Evolutionary conservation across 176 grass and related monocot genomes (phyloP), one percentile per base, ranked within the genome.

Genomic region (Avena eriantha): DNA sequence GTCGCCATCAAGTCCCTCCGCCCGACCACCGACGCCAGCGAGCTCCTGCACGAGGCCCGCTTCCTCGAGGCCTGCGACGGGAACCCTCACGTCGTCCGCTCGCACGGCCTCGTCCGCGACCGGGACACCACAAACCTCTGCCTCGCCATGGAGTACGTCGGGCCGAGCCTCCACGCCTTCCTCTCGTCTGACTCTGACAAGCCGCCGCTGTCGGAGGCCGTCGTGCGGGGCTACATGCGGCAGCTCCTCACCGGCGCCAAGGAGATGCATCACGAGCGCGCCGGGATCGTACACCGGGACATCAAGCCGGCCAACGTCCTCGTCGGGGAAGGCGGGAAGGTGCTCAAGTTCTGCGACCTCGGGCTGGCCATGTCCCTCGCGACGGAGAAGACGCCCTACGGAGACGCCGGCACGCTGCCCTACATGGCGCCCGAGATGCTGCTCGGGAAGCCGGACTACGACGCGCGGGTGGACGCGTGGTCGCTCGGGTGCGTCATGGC

Each of bases 341-440:
- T 76, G 46, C 3, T 76, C 23, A 76, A 33, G 47, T 3, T 53
- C 3, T 76, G 73, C 73, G 73, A 76, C 47, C 73, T 53, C 23
- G 73, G 73, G 23, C 47, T 76, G 15, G 47, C 47, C 47, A 31
- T 31, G 73, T 76, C 23, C 46, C 5, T 53, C 23, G 2, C 23
- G 7, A 51, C 47, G 1, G 47, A 50, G 45, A 16, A 14, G 45
- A 48, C 0, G 45, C 43, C 71, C 0, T 74, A 74, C 45, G 71
- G 3, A 0, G 23, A 5, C 0, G 72, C 47, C 3, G 72, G 72
- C 46, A 75, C 72, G 3, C 0, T 49, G 72, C 46, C 46, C 72
- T 75, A 75, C 46, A 75, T 75, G 72, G 72, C 72, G 2, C 72
- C 72, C 7, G 72, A 75, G 72, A 75, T 75, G 22, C 72, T 75